Evolutionary conservation across 371 early-diverging fungal genomes (phyloP), one percentile per base, ranked within the genome.

Genomic region (Lichtheimia ornata): DNA sequence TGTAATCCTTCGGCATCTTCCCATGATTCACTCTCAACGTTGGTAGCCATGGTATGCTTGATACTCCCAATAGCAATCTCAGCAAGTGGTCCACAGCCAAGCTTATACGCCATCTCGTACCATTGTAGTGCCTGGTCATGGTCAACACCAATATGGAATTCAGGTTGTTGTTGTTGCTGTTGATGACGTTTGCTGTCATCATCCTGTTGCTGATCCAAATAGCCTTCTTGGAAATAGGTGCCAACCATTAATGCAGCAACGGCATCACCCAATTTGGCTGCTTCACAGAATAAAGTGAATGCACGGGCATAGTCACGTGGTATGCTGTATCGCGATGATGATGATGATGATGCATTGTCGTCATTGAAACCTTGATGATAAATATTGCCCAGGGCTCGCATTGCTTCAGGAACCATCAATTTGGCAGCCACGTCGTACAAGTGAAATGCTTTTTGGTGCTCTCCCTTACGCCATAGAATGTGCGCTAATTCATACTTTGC

Each of bases 401-500:
- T 20, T 6, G 65, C 69, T 53, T 69, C 69, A 13, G 63, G 65
- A 17, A 69, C 56, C 35, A 47, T 43, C 15, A 64, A 47, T 12
- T 62, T 45, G 4, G 69, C 69, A 0, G 69, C 69, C 27, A 62
- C 57, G 45, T 57, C 59, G 64, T 41, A 74, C 64, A 56, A 43
- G 15, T 27, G 62, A 27, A 66, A 73, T 24, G 51, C 82, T 67
- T 54, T 65, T 52, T 28, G 70, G 65, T 62, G 45, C 5, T 66
- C 59, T 3, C 53, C 53, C 40, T 66, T 57, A 5, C 58, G 56
- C 74, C 75, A 77, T 5, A 71, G 56, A 11, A 77, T 66, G 5
- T 64, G 65, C 0, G 59, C 78, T 15, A 74, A 25, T 25, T 72
- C 71, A 44, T 59, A 71, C 7, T 63, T 70, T 12, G 74, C 73